A percentile compares a stretch with the other conserved stretches of the same genome.
Conservation (phyloP, 1,139 yeast genomes). For the Geotrichum restrictum region DNA sequence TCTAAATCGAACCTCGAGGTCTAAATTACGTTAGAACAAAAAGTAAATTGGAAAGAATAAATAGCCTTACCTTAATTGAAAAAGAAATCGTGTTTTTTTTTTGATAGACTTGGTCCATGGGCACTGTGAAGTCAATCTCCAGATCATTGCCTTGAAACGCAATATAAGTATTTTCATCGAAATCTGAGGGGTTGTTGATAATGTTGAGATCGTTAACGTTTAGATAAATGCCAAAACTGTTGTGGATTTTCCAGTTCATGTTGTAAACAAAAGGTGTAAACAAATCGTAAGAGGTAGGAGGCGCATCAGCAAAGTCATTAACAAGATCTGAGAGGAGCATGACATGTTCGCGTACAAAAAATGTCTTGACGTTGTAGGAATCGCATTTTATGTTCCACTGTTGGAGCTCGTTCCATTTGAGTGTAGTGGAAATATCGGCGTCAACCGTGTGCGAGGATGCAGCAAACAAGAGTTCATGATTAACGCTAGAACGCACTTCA, state of each 20-base stretch:
- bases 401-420: slow-evolving; percentile 76
- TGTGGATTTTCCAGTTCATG: slow-evolving; percentile 55
- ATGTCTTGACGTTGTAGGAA: slow-evolving; percentile 55
- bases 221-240: slow-evolving; percentile 57
- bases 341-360: slow-evolving; percentile 78
- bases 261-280: slow-evolving; percentile 68
- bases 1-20: slow-evolving; percentile 63
- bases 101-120: slow-evolving; percentile 57
- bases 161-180: slow-evolving; percentile 70
- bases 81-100: slow-evolving; percentile 56
- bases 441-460: slow-evolving; percentile 58
- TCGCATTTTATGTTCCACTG: slow-evolving; percentile 59
- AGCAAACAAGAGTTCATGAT: slow-evolving; percentile 71
- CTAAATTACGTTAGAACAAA: slow-evolving; percentile 1
- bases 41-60: neutral
- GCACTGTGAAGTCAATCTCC: slow-evolving; percentile 49
- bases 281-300: slow-evolving; percentile 63
- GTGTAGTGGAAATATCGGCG: slow-evolving; percentile 64
- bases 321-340: slow-evolving; percentile 68
- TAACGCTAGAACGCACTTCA: slow-evolving; percentile 77
- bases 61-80: slow-evolving; percentile 36
- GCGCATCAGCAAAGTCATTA: slow-evolving; percentile 74
- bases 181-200: slow-evolving; percentile 81
- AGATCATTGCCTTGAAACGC: slow-evolving; percentile 68
- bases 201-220: slow-evolving; percentile 86